Evolutionary conservation across 345 rosid species (phyloP).

Genomic region (Corymbia maculata): DNA sequence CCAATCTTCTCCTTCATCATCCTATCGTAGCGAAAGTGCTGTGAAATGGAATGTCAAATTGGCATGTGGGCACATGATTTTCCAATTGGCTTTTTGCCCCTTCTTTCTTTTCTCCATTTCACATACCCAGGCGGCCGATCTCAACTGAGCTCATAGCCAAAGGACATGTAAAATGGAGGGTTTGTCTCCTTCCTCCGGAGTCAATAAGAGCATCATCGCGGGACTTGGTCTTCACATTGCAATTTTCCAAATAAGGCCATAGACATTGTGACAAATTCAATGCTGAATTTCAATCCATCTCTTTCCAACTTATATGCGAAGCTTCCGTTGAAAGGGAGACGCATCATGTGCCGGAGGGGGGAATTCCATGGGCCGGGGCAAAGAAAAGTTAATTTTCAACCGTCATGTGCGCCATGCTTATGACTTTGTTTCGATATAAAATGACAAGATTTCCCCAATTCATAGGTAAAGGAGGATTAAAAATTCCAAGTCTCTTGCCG

Average conservation of each 20-base stretch:
- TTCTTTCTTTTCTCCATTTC: not conserved
- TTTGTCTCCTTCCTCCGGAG: not conserved
- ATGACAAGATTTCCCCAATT: not conserved
- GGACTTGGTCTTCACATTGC: not conserved
- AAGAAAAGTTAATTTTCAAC: not conserved
- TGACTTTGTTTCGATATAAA: not conserved
- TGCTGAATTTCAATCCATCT: not conserved
- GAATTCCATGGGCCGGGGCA: not conserved
- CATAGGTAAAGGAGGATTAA: not conserved
- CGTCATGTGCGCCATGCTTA: not conserved
- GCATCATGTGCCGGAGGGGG: not conserved
- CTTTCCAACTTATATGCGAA: not conserved
- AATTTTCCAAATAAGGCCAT: not conserved
- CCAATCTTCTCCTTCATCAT: not conserved
- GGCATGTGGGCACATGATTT: not conserved
- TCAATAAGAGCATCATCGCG: not conserved
- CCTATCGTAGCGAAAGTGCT: not conserved
- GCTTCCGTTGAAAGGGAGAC: not conserved
- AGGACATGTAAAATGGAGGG: not conserved
- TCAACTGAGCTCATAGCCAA: not conserved
- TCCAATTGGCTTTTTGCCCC: not conserved
- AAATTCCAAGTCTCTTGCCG: not conserved
- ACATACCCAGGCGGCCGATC: not conserved
- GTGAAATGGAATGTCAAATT: not conserved
- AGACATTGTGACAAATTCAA: not conserved